Evolutionary conservation across 345 rosid species (phyloP).

Genomic region (Cardamine occulta): DNA sequence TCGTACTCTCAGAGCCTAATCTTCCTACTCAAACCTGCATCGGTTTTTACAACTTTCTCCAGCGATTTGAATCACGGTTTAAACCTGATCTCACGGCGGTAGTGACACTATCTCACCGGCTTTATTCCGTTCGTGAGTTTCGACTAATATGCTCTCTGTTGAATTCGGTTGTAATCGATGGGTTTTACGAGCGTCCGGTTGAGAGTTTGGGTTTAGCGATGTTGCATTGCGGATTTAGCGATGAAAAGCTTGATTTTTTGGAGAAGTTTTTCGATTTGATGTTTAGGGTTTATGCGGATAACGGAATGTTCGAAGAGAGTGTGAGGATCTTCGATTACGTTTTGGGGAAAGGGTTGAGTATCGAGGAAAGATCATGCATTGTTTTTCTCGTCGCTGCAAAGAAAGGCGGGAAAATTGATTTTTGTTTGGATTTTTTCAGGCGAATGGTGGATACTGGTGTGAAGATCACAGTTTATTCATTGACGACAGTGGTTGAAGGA

Average conservation of each 20-base stretch:
- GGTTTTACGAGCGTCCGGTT: conserved; percentile 40
- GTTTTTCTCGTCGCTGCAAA: conserved; percentile 62
- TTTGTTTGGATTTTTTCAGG: conserved; percentile 50
- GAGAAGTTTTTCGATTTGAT: conserved; percentile 57
- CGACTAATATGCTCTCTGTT: conserved; percentile 49
- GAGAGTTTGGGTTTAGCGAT: conserved; percentile 45
- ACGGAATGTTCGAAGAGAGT: conserved; percentile 56
- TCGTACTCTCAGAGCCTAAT: conserved; percentile 52
- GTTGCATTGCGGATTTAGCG: conserved; percentile 41
- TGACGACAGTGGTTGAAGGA: conserved; percentile 60
- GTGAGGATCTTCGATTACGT: conserved; percentile 53
- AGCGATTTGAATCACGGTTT: conserved; percentile 34
- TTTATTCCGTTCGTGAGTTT: conserved; percentile 52
- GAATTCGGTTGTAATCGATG: conserved; percentile 46
- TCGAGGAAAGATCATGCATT: conserved; percentile 69
- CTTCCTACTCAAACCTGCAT: conserved; percentile 54
- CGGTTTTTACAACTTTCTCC: conserved; percentile 56
- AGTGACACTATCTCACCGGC: conserved; percentile 44
- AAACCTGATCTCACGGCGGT: conserved; percentile 54
- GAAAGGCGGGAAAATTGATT: conserved; percentile 50
- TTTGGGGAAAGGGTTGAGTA: conserved; percentile 50
- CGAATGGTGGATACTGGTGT: conserved; percentile 52
- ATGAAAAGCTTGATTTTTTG: conserved; percentile 38
- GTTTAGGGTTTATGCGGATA: conserved; percentile 65
- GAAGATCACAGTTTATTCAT: conserved; percentile 54